Evolutionary conservation across 371 early-diverging fungal genomes (phyloP), one percentile per base, ranked within the genome.

Genomic region (Coemansia sp.): DNA sequence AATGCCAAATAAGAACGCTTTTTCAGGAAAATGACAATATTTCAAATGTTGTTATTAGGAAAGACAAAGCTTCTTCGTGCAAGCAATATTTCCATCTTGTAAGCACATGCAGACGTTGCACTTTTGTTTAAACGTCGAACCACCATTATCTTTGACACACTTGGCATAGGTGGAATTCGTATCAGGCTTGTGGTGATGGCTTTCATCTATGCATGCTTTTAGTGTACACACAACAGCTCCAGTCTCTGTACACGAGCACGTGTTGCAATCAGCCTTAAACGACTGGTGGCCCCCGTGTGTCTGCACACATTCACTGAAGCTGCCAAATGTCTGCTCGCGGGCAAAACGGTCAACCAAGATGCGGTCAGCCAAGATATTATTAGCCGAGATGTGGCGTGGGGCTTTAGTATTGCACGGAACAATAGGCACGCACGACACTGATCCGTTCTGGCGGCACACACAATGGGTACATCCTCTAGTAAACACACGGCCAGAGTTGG

Each of bases 391-490:
- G 33, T 33, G 33, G 33, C 33, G 33, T 9, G 33, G 33, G 33
- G 9, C 33, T 33, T 33, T 42, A 9, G 40, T 12, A 2, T 48
- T 48, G 20, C 48, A 48, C 14, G 56, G 20, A 23, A 30, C 50
- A n/a, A 48, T 26, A 9, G 25, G 48, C 21, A 21, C 30, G 18
- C 61, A 61, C 7, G 51, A 48, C 8, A 71, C 60, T 6, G 54
- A 37, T 16, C 71, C 71, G 28, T 71, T 61, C 11, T 71, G 71
- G 37, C 47, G 67, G 28, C 71, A 71, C 12, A 58, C 67, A 26
- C 71, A 71, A 28, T 7, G 40, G n/a, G 37, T 64, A 23, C 50
- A 51, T 18, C 57, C 63, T 2, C 56, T 40, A 7, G 16, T 37
- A n/a, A 67, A 62, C 7, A 50, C 44, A 39, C 60, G 67, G 3